Evolutionary conservation across 139 green algal genomes (phyloP).

Genomic region (Gonium pectorale): DNA sequence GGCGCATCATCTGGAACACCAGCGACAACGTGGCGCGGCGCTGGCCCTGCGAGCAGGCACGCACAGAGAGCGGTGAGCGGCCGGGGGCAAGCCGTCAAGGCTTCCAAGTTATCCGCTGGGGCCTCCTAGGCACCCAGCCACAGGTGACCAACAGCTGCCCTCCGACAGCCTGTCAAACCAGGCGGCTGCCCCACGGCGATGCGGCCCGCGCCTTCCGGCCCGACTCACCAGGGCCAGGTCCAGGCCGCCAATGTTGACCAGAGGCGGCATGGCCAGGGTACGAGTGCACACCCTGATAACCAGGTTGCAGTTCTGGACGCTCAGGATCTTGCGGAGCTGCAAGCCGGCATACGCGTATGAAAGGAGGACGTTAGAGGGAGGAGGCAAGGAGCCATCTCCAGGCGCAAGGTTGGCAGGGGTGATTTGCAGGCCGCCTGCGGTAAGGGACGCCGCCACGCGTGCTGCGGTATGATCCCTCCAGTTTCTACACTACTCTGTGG

Average conservation of each 20-base stretch:
- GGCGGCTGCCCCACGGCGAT: too few species aligned
- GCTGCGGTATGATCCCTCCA: too few species aligned
- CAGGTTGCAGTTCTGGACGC: conserved; percentile 66
- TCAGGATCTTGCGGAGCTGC: conserved; percentile 51
- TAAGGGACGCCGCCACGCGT: too few species aligned
- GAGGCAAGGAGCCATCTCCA: background rate
- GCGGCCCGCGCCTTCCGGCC: too few species aligned
- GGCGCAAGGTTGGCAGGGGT: too few species aligned
- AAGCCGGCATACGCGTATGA: background rate
- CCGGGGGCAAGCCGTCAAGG: background rate
- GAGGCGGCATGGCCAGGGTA: conserved; percentile 44
- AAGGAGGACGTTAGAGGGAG: background rate
- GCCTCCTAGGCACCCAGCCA: too few species aligned
- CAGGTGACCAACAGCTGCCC: too few species aligned
- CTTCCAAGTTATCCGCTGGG: too few species aligned
- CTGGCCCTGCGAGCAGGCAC: conserved; percentile 35
- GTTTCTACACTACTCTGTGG: too few species aligned
- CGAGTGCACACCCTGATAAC: conserved; percentile 45
- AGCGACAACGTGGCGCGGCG: conserved; percentile 62
- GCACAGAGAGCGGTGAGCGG: too few species aligned
- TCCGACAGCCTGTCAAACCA: too few species aligned
- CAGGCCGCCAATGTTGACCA: conserved; percentile 64
- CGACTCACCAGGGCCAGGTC: conserved; percentile 54
- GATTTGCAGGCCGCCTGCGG: too few species aligned
- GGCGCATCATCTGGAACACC: conserved; percentile 52